Percentiles rank a stretch among this genome's conserved stretches.
phyloP scores from a whole-genome alignment of 257 asterid genomes.

The Parsonsia alboflavescens region DNA sequence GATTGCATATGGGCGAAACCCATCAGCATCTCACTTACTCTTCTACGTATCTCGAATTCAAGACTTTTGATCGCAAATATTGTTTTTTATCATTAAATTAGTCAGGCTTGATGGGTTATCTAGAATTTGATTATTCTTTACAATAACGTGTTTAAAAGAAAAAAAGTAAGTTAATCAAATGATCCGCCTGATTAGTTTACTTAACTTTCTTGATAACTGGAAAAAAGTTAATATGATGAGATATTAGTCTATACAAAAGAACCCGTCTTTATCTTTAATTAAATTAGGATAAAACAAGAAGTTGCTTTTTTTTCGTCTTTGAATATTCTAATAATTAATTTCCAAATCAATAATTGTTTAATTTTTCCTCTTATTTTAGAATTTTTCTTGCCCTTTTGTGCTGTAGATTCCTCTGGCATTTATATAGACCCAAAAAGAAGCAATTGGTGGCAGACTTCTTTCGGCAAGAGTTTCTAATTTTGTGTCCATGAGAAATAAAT shows the following conservation, averaged over 20 bases:
- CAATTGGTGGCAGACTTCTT: conserved; percentile 14
- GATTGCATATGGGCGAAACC: too few relatives aligned
- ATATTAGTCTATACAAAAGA: background rate
- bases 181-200: background rate
- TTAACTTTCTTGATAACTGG: conserved; percentile 3
- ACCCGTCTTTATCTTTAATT: background rate
- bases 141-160: too few relatives aligned
- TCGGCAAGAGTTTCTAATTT: conserved; percentile 27
- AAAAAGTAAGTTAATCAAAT: too few relatives aligned
- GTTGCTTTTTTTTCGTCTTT: conserved; percentile 16
- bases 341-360: conserved; percentile 4
- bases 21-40: too few relatives aligned
- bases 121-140: too few relatives aligned
- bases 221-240: background rate
- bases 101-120: too few relatives aligned
- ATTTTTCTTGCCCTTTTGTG: conserved; percentile 13
- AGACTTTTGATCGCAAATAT: too few relatives aligned
- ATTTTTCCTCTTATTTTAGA: background rate
- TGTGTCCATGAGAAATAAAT: background rate
- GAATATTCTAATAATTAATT: conserved; percentile 5
- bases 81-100: too few relatives aligned
- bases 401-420: conserved; percentile 26
- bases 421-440: conserved; percentile 14
- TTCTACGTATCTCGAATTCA: too few relatives aligned
- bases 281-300: conserved; percentile 17